phyloP scores from a whole-genome alignment of 192 early-diverging fungal genomes.

The Gaertneriomyces semiglobifer region DNA sequence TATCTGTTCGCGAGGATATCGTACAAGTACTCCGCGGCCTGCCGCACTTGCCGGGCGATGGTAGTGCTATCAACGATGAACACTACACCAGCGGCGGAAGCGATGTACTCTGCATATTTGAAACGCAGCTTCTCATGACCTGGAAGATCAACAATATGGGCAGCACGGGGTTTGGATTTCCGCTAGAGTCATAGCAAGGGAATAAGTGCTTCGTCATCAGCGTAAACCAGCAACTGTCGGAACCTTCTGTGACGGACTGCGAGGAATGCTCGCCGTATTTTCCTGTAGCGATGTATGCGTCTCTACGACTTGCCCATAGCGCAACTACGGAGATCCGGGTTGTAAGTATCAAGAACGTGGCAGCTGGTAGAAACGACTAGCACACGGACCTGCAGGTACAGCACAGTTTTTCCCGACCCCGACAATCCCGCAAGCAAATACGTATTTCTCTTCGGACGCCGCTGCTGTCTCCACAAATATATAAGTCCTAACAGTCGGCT shows the following conservation, averaged over 20 bases:
- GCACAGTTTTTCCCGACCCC: constrained; percentile 43
- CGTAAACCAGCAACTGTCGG: neutral
- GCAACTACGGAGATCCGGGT: constrained; percentile 40
- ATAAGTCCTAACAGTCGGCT: too few relatives aligned
- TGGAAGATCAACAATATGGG: constrained; percentile 69
- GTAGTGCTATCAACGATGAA: constrained; percentile 78
- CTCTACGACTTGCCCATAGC: constrained; percentile 38
- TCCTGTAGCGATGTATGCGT: constrained; percentile 72
- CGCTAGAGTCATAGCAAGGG: neutral
- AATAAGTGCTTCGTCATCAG: neutral
- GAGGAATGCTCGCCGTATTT: constrained; percentile 57
- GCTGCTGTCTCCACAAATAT: too few relatives aligned
- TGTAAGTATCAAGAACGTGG: neutral
- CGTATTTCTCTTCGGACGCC: constrained; percentile 23
- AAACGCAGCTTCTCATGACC: constrained; percentile 83
- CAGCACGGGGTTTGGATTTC: neutral
- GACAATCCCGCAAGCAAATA: constrained; percentile 40
- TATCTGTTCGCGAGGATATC: constrained; percentile 69
- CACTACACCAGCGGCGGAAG: constrained; percentile 64
- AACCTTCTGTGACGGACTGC: constrained; percentile 39
- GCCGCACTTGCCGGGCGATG: constrained; percentile 47
- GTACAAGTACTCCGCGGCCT: constrained; percentile 75
- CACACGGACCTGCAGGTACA: constrained; percentile 30
- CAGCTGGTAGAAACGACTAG: neutral
- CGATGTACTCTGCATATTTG: constrained; percentile 66